phyloP scores from a whole-genome alignment of 331 rosid genomes.

The Malus hybrid region DNA sequence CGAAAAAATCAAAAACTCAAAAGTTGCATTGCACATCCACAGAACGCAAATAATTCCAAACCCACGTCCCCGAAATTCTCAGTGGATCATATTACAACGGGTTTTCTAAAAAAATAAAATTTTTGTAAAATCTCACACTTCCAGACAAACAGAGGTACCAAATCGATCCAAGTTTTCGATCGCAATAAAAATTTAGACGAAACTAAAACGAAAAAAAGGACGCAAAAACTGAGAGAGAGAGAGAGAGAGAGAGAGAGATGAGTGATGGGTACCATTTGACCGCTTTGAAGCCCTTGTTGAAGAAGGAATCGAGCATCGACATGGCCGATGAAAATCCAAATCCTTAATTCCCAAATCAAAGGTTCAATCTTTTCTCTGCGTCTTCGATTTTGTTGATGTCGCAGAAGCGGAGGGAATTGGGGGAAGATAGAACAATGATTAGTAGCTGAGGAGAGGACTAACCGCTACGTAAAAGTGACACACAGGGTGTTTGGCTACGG shows the following conservation, averaged over 20 bases:
- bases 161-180: slow-evolving; percentile 10
- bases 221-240: background rate
- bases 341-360: slow-evolving; percentile 16
- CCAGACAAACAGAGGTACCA: background rate
- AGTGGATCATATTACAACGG: background rate
- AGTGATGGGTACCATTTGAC: slow-evolving; percentile 60
- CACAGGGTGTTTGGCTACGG: too few relatives aligned
- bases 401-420: background rate
- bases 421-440: background rate
- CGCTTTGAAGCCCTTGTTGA: slow-evolving; percentile 89
- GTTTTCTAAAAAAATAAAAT: background rate
- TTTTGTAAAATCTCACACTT: background rate
- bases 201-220: background rate
- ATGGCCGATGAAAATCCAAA: slow-evolving; percentile 33
- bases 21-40: background rate
- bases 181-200: background rate
- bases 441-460: background rate
- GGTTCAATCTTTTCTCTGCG: background rate
- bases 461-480: background rate
- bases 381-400: background rate
- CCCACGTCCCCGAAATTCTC: background rate
- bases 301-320: slow-evolving; percentile 91
- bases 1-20: background rate
- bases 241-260: background rate
- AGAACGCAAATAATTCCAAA: background rate